Conservation (phyloP, 2,329 filamentous ascomycete species). For the Trematosphaeria pertusa region DNA sequence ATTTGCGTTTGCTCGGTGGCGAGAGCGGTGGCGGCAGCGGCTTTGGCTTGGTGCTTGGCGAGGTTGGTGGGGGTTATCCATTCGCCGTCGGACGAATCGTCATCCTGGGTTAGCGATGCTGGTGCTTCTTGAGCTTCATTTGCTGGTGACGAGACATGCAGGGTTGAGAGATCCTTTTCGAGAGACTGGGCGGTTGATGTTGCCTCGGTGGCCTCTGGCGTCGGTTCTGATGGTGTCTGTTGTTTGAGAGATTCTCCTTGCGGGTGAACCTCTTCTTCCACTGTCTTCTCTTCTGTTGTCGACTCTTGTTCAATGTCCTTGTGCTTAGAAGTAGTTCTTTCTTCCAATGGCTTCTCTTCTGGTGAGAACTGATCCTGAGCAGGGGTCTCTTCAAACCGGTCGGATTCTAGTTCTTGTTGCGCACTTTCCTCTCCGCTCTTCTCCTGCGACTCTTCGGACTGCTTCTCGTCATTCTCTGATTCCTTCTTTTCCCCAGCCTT, state of each 20-base stretch:
- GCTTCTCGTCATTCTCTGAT: constrained; percentile 31
- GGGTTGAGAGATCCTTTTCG: constrained; percentile 26
- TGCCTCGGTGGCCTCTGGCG: constrained; percentile 9
- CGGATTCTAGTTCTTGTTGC: constrained; percentile 8
- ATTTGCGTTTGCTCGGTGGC: constrained; percentile 65
- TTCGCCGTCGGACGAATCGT: constrained; percentile 64
- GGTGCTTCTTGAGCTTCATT: constrained; percentile 22
- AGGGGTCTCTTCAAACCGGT: constrained; percentile 14
- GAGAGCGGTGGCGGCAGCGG: constrained; percentile 57
- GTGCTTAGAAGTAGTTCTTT: no score
- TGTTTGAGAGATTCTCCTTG: neutral
- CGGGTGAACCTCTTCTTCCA: neutral
- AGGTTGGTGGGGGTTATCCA: constrained; percentile 97
- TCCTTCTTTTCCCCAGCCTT: constrained; percentile 24
- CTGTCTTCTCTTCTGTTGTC: constrained; percentile 13
- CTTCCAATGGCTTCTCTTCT: constrained; percentile 8
- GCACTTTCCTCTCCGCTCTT: constrained; percentile 16
- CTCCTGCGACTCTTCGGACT: constrained; percentile 38
- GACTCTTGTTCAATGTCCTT: constrained; percentile 12
- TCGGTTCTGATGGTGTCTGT: constrained; percentile 5
- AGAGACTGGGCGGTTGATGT: constrained; percentile 10
- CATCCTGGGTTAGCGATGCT: constrained; percentile 24
- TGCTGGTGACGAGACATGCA: constrained; percentile 22
- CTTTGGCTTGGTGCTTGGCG: constrained; percentile 78
- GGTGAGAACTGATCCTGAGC: constrained; percentile 3